A percentile compares a stretch with the other conserved stretches of the same genome.
phyloP scores from a whole-genome alignment of 331 rosid species.

The Rhamnella rubrinervis region DNA sequence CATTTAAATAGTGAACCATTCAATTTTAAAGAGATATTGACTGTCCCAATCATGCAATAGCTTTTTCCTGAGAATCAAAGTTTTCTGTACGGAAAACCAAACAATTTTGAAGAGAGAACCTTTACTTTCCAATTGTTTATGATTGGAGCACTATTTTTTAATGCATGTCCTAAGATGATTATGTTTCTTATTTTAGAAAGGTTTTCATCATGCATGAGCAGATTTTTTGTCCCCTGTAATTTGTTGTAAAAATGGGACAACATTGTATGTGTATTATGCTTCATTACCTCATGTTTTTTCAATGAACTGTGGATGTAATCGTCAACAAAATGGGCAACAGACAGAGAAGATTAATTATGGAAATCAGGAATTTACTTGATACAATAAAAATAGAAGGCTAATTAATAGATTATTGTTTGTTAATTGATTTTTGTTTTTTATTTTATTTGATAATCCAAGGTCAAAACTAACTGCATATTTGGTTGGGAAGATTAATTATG shows the following conservation, averaged over 20 bases:
- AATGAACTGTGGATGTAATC: not conserved
- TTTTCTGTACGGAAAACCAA: too few relatives aligned
- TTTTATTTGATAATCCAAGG: not conserved
- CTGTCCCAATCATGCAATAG: too few relatives aligned
- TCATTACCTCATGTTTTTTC: not conserved
- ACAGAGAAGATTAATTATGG: not conserved
- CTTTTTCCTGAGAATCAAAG: too few relatives aligned
- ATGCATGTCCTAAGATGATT: too few relatives aligned
- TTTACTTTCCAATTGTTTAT: not conserved
- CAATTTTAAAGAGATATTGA: too few relatives aligned
- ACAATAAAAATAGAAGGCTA: not conserved
- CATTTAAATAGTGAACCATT: not conserved
- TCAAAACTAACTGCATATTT: too few relatives aligned
- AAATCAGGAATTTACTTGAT: conserved; percentile 5
- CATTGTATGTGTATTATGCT: not conserved
- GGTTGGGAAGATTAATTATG: not conserved
- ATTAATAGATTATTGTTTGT: too few relatives aligned
- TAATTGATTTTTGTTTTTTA: not conserved
- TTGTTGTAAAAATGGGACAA: not conserved
- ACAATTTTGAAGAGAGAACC: too few relatives aligned
- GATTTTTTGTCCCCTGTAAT: too few relatives aligned
- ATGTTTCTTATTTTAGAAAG: too few relatives aligned
- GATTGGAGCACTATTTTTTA: not conserved
- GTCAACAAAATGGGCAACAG: not conserved
- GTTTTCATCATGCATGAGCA: too few relatives aligned